A percentile compares a stretch with the other conserved stretches of the same genome.
Conservation (phyloP, 805 yeast genomes). For the Saturnispora serradocipensis region DNA sequence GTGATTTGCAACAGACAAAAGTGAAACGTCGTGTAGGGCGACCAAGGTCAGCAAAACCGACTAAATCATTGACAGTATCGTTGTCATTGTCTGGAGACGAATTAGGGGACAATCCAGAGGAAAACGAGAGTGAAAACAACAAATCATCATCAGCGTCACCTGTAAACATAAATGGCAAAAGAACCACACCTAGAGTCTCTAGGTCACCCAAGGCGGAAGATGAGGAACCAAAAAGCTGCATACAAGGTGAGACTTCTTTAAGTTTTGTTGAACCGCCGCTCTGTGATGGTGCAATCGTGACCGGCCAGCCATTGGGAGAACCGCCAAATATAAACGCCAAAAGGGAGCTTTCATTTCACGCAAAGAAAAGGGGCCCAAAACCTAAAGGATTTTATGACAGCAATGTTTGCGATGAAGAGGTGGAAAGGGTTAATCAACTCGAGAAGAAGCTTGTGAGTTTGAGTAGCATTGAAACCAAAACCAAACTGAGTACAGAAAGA, state of each 20-base stretch:
- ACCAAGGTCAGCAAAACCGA: slow-evolving; percentile 5
- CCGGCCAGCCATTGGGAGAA: slow-evolving; percentile 68
- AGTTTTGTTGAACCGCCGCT: slow-evolving; percentile 49
- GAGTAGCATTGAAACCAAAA: slow-evolving; percentile 5
- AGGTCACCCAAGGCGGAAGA: not conserved
- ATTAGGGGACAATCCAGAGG: not conserved
- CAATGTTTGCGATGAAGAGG: slow-evolving; percentile 9
- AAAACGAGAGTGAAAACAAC: not conserved
- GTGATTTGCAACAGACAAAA: not conserved
- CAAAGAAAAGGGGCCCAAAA: slow-evolving; percentile 7
- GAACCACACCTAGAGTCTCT: not conserved
- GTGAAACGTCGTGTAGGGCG: not conserved
- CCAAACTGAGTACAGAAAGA: slow-evolving; percentile 14
- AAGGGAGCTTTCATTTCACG: slow-evolving; percentile 33
- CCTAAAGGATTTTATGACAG: not conserved
- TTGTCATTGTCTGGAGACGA: slow-evolving; percentile 3
- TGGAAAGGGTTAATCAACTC: slow-evolving; percentile 12
- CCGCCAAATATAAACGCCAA: slow-evolving; percentile 53
- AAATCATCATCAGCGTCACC: not conserved
- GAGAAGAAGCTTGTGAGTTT: slow-evolving; percentile 15
- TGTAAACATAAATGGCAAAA: not conserved
- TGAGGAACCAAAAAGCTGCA: not conserved
- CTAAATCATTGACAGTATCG: not conserved
- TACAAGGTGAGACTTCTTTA: not conserved
- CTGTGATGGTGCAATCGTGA: slow-evolving; percentile 48